Evolutionary conservation across 108 stramenopile species (phyloP).

Genomic region (Cyclotella baltica): DNA sequence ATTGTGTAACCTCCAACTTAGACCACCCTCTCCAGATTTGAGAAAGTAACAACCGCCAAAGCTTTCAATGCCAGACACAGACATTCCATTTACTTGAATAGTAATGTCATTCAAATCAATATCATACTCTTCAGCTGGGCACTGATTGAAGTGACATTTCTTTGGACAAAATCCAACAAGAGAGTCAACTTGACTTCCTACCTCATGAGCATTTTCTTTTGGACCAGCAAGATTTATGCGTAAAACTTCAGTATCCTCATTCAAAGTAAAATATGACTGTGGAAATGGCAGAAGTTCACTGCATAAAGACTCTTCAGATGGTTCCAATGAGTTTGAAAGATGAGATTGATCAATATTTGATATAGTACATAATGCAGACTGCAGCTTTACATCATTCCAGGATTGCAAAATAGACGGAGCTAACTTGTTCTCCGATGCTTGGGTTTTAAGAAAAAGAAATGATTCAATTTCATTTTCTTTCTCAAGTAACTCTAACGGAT

Average conservation of each 20-base stretch:
- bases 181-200: background rate
- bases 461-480: slow-evolving; percentile 28
- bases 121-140: slow-evolving; percentile 2
- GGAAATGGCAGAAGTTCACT: slow-evolving; percentile 29
- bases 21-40: slow-evolving; percentile 2
- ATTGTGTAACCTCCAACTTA: slow-evolving; percentile 12
- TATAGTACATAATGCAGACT: slow-evolving; percentile 13
- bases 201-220: background rate
- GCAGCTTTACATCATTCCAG: slow-evolving; percentile 10
- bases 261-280: slow-evolving; percentile 16
- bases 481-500: background rate
- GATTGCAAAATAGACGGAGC: background rate
- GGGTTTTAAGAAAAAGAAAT: slow-evolving; percentile 33
- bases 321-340: slow-evolving; percentile 12
- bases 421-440: background rate
- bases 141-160: slow-evolving; percentile 20
- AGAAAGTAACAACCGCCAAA: slow-evolving; percentile 38
- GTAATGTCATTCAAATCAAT: slow-evolving; percentile 18
- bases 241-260: background rate
- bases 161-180: slow-evolving; percentile 28
- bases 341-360: background rate
- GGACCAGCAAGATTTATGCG: background rate
- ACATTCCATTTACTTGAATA: slow-evolving; percentile 24
- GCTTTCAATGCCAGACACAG: slow-evolving; percentile 21
- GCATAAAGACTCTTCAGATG: slow-evolving; percentile 20